phyloP scores from a whole-genome alignment of 345 rosid species.

The Linum tenue region DNA sequence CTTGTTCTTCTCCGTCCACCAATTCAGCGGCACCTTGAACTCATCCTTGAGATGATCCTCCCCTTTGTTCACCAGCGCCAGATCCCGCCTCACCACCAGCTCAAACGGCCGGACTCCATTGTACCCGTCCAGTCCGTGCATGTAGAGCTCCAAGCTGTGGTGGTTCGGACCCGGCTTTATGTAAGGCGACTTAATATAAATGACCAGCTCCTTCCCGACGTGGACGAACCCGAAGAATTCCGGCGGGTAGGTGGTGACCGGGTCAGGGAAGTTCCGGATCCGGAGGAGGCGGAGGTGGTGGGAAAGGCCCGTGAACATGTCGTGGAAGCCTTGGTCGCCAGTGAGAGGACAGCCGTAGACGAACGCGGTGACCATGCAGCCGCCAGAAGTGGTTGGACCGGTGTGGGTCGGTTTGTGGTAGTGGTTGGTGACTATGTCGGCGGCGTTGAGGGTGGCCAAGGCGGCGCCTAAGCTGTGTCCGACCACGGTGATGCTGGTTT shows the following conservation, averaged over 20 bases:
- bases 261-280: slow-evolving; percentile 18
- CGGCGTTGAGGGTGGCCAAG: slow-evolving; percentile 39
- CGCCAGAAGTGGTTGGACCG: slow-evolving; percentile 2
- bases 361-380: slow-evolving; percentile 43
- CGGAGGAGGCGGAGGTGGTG: slow-evolving; percentile 23
- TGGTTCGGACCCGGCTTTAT: slow-evolving; percentile 8
- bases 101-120: slow-evolving; percentile 17
- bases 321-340: slow-evolving; percentile 30
- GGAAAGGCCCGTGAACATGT: slow-evolving; percentile 7
- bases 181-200: slow-evolving; percentile 24
- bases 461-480: slow-evolving; percentile 26
- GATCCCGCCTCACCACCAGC: slow-evolving; percentile 22
- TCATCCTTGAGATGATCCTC: background rate
- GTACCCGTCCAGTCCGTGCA: slow-evolving; percentile 31
- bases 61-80: slow-evolving; percentile 3
- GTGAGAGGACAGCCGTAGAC: slow-evolving; percentile 42
- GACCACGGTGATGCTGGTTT: slow-evolving; percentile 12
- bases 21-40: background rate
- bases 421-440: slow-evolving; percentile 36
- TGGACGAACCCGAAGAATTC: slow-evolving; percentile 7
- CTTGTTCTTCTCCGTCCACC: background rate
- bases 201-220: slow-evolving; percentile 18
- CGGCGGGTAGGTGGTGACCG: slow-evolving; percentile 10
- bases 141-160: slow-evolving; percentile 28
- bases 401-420: slow-evolving; percentile 12